Percentiles rank a stretch among this genome's conserved stretches.
These are phyloP conservation scores for Teunomyces cretensis DNA, from an alignment of 805 yeast genomes.

Conservation along the genomic window DNA sequence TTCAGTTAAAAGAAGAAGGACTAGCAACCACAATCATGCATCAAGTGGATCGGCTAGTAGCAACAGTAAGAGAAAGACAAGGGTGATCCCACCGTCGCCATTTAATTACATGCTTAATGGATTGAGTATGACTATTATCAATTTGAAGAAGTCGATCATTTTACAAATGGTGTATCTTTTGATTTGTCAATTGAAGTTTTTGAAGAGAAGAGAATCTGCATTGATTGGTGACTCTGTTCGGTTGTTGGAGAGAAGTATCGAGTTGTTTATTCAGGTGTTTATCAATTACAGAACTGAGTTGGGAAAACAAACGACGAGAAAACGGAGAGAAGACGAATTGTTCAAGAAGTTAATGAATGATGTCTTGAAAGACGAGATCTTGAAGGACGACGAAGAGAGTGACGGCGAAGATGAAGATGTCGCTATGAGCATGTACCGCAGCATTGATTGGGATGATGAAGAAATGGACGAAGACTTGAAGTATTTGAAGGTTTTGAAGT, in stretches of 20 bases:
- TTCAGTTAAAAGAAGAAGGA: slow-evolving; percentile 35
- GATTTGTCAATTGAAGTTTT: slow-evolving; percentile 38
- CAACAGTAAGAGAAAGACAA: slow-evolving; percentile 15
- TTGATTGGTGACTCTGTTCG: slow-evolving; percentile 17
- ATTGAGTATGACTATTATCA: slow-evolving; percentile 41
- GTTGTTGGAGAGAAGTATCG: slow-evolving; percentile 25
- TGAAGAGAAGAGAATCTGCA: slow-evolving; percentile 24
- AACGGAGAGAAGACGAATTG: slow-evolving; percentile 34
- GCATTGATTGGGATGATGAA: slow-evolving; percentile 50
- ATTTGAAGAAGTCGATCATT: slow-evolving; percentile 41
- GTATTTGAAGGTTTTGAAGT: slow-evolving; percentile 41
- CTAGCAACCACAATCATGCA: slow-evolving; percentile 5
- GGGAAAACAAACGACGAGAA: slow-evolving; percentile 17
- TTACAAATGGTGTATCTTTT: slow-evolving; percentile 43
- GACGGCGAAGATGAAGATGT: slow-evolving; percentile 30
- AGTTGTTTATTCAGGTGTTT: slow-evolving; percentile 35
- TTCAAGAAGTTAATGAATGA: slow-evolving; percentile 39
- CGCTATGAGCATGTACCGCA: slow-evolving; percentile 17
- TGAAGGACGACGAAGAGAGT: slow-evolving; percentile 26
- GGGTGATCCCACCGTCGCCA: slow-evolving; percentile 37
- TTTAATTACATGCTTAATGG: slow-evolving; percentile 44
- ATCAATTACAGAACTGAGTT: slow-evolving; percentile 35
- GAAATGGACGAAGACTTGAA: slow-evolving; percentile 48
- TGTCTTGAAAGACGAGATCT: slow-evolving; percentile 33
- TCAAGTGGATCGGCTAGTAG: slow-evolving; percentile 5